phyloP scores from a whole-genome alignment of 768 basidiomycete genomes.

The Leccinellum rugosiceps region DNA sequence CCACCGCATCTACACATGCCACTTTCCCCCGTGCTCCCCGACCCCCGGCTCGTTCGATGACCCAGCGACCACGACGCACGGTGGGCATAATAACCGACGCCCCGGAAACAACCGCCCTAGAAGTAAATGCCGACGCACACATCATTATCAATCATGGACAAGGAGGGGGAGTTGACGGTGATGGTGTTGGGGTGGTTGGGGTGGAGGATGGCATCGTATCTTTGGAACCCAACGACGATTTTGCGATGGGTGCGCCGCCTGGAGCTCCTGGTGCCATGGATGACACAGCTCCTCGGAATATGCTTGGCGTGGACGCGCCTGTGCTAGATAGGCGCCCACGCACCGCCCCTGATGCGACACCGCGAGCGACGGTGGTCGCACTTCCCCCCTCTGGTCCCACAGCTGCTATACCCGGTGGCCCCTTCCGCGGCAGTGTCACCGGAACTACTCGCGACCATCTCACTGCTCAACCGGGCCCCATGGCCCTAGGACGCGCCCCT shows the following conservation, averaged over 20 bases:
- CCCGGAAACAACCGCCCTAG: slow-evolving; percentile 31
- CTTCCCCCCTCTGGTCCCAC: slow-evolving; percentile 40
- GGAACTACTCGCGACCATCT: slow-evolving; percentile 18
- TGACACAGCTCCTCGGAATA: slow-evolving; percentile 25
- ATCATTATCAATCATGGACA: slow-evolving; percentile 50
- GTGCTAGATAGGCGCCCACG: slow-evolving; percentile 32
- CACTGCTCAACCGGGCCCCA: slow-evolving; percentile 11
- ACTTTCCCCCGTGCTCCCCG: slow-evolving; percentile 32
- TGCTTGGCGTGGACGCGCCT: slow-evolving; percentile 27
- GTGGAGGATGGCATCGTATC: slow-evolving; percentile 77
- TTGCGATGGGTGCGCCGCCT: slow-evolving; percentile 87
- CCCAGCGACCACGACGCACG: slow-evolving; percentile 37
- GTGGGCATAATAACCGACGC: slow-evolving; percentile 49
- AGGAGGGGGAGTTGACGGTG: slow-evolving; percentile 38
- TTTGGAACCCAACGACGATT: slow-evolving; percentile 80
- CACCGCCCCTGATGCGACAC: slow-evolving; percentile 57
- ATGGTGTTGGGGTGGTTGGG: slow-evolving; percentile 41
- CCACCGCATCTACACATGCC: slow-evolving; percentile 22
- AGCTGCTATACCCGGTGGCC: slow-evolving; percentile 10
- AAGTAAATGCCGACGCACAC: slow-evolving; percentile 46
- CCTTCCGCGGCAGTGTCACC: slow-evolving; percentile 11
- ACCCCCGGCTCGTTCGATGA: slow-evolving; percentile 30
- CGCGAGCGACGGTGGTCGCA: slow-evolving; percentile 56
- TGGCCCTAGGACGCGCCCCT: slow-evolving; percentile 18
- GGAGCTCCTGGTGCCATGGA: slow-evolving; percentile 83